A percentile compares a stretch with the other conserved stretches of the same genome.
Evolutionary conservation across 352 stramenopile species (phyloP).

Genomic region (Nothophytophthora sp.): DNA sequence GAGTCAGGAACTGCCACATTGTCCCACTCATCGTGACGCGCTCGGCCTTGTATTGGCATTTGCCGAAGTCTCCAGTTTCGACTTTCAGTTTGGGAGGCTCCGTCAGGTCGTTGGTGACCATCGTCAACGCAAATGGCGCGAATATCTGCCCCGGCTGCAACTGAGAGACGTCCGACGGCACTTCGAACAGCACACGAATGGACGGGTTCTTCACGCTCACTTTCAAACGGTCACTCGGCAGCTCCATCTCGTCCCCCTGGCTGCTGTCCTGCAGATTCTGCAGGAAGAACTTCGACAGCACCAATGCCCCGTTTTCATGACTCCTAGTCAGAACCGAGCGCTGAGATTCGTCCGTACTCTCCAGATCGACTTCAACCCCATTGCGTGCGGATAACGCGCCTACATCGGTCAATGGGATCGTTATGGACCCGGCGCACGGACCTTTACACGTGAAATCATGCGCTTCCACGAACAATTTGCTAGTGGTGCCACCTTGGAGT

Average conservation of each 20-base stretch:
- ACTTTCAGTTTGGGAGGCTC: constrained; percentile 47
- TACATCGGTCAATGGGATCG: constrained; percentile 61
- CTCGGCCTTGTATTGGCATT: constrained; percentile 70
- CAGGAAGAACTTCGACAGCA: constrained; percentile 59
- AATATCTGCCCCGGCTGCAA: constrained; percentile 43
- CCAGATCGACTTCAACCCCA: constrained; percentile 8
- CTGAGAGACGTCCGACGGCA: constrained; percentile 40
- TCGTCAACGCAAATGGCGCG: constrained; percentile 50
- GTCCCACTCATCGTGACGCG: constrained; percentile 47
- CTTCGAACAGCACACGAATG: constrained; percentile 63
- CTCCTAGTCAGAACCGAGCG: constrained; percentile 22
- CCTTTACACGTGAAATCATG: constrained; percentile 66
- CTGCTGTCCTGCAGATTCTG: constrained; percentile 11
- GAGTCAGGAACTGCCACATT: constrained; percentile 50
- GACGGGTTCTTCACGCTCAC: constrained; percentile 67
- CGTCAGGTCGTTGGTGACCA: constrained; percentile 42
- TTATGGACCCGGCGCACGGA: constrained; percentile 52
- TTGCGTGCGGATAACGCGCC: constrained; percentile 22
- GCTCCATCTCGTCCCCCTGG: constrained; percentile 2
- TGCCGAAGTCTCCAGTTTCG: constrained; percentile 66
- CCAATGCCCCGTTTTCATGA: constrained; percentile 59
- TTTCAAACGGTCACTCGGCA: constrained; percentile 49
- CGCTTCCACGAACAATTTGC: constrained; percentile 55
- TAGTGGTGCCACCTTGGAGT: constrained; percentile 53
- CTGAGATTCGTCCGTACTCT: constrained; percentile 2